A percentile compares a stretch with the other conserved stretches of the same genome.
Conservation (phyloP, 2,329 filamentous ascomycete species). For the Aureobasidium sp. region DNA sequence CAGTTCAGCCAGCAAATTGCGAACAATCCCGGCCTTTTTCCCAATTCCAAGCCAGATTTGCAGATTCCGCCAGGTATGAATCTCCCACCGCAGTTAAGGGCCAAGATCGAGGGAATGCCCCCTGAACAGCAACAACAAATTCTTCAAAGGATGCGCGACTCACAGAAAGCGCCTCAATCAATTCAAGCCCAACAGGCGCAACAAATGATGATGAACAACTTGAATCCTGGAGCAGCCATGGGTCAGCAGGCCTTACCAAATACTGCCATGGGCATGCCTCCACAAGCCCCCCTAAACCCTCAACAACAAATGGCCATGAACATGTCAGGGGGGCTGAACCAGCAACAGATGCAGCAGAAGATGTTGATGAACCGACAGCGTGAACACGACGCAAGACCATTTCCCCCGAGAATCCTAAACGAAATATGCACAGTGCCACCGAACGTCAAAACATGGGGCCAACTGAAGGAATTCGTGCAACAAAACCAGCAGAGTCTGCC, state of each 20-base stretch:
- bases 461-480: constrained; percentile 45
- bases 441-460: constrained; percentile 46
- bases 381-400: constrained; percentile 17
- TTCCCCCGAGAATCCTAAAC: constrained; percentile 16
- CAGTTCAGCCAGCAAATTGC: constrained; percentile 9
- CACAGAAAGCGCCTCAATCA: constrained; percentile 21
- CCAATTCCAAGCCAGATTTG: neutral
- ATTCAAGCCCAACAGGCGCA: constrained; percentile 20
- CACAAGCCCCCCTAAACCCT: constrained; percentile 11
- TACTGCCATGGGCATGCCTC: constrained; percentile 9
- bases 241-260: constrained; percentile 13
- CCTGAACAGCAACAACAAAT: neutral
- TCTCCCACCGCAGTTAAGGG: constrained; percentile 10
- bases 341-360: constrained; percentile 10
- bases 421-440: constrained; percentile 32
- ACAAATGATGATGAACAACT: constrained; percentile 14
- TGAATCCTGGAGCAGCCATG: neutral
- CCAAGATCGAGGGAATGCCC: constrained; percentile 7
- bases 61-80: constrained; percentile 3
- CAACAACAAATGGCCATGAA: constrained; percentile 12
- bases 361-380: constrained; percentile 14
- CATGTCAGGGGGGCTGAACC: neutral
- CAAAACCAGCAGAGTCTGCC: constrained; percentile 37
- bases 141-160: constrained; percentile 10
- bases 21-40: constrained; percentile 9